Evolutionary conservation across 2,329 filamentous ascomycete genomes (phyloP).

Genomic region (Monosporascus sp.): DNA sequence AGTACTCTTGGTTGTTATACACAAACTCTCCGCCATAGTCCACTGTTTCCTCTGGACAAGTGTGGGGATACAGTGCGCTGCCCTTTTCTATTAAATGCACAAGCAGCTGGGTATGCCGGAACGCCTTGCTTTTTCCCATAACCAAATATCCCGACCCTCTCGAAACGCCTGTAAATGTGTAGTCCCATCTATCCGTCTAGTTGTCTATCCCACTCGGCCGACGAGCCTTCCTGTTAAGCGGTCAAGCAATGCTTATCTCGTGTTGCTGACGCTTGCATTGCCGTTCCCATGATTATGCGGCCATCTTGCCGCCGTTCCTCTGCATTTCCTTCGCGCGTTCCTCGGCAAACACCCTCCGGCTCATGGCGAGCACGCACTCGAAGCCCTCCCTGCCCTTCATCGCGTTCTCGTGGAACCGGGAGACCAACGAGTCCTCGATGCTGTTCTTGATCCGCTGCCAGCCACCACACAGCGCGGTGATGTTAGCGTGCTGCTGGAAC

Average conservation of each 20-base stretch:
- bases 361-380: constrained; percentile 91
- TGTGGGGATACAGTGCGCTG: neutral
- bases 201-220: constrained; percentile 7
- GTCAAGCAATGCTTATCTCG: too few species aligned
- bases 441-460: constrained; percentile 97
- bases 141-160: constrained; percentile 6
- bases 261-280: too few species aligned
- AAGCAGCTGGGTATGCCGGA: constrained; percentile 25
- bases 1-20: too few species aligned
- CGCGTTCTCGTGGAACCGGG: constrained; percentile 87
- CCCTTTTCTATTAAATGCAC: constrained; percentile 5
- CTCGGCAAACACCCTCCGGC: constrained; percentile 83
- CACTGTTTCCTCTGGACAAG: neutral
- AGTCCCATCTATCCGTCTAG: constrained; percentile 1
- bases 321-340: constrained; percentile 63
- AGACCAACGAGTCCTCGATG: constrained; percentile 88
- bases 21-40: too few species aligned
- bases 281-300: constrained; percentile 9
- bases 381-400: constrained; percentile 88
- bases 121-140: constrained; percentile 27
- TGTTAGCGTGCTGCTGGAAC: constrained; percentile 85
- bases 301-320: constrained; percentile 25
- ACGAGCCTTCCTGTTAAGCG: too few species aligned
- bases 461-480: constrained; percentile 89
- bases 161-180: constrained; percentile 18